Percentiles rank a stretch among this genome's conserved stretches.
Conservation (phyloP, 139 green algal species). For the Chlamydomonas schloesseri region DNA sequence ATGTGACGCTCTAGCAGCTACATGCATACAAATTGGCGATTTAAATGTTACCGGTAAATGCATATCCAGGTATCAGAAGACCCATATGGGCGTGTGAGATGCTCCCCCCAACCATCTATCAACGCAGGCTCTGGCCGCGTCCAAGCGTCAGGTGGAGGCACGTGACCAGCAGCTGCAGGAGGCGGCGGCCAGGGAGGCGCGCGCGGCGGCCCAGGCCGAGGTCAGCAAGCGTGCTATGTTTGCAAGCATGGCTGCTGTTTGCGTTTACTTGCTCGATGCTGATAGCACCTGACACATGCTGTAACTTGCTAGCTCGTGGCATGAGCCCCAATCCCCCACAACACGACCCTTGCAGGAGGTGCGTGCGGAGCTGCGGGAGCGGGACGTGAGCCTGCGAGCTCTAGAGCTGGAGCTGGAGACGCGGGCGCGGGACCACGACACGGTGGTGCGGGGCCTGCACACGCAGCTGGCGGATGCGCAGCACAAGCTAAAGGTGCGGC, state of each 20-base stretch:
- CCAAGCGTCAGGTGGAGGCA: conserved; percentile 49
- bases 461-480: conserved; percentile 34
- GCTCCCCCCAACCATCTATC: no score
- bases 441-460: conserved; percentile 13
- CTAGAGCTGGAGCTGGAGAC: conserved; percentile 50
- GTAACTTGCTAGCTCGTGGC: no score
- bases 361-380: conserved; percentile 27
- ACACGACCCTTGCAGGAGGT: conserved; percentile 58
- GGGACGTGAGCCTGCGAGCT: conserved; percentile 44
- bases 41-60: no score
- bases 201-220: conserved; percentile 47
- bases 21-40: no score
- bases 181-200: conserved; percentile 51
- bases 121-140: conserved; percentile 59
- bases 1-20: no score
- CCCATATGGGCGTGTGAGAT: no score
- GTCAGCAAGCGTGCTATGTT: conserved; percentile 1
- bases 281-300: no score
- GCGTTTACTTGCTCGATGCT: no score
- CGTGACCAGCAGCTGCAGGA: conserved; percentile 55
- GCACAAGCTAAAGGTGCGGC: conserved; percentile 32
- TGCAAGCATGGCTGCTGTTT: no score
- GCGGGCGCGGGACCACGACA: conserved; percentile 39
- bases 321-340: no score
- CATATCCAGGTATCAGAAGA: no score